Base-by-base conservation (phyloP, 2,329 filamentous ascomycete species). In the Botrytis deweyae region DNA sequence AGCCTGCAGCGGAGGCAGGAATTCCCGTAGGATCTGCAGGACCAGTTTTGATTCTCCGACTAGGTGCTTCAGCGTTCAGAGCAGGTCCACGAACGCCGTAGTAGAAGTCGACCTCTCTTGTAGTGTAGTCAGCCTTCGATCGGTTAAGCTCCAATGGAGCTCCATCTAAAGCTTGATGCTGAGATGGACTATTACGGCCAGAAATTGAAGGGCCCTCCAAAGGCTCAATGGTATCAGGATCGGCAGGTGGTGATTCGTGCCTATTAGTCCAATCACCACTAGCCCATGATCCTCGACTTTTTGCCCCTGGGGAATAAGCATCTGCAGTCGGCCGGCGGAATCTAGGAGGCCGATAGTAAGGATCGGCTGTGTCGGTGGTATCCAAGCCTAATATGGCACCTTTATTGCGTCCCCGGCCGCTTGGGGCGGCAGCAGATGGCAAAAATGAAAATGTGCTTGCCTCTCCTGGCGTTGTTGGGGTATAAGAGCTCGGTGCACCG, bases 71-170 rank as follows among this genome's bases (percentile, higher is more conserved):
- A 1, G 94, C 92, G 78, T 92, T 95, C 20, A 98, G 84, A 1
- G 95, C 94, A 33, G 94, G 93, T 0, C 96, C 96, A 49, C 96
- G 90, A 29, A 97, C 92, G 16, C 94, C 93, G 79, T 99, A 98
- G 83, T 98, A 98, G 79, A 97, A 97, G 82, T 99, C 96, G 0
- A 97, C 94, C 82, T 99, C 96, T 73, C 96, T 91, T 0, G 95
- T 96, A 2, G 95, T 92, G 80, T 98, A 98, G 80, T 99, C 95
- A 65, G 90, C 87, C 36, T 89, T 90, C 1, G 86, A 78, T 52
- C 79, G 76, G 46, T 76, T 75, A 12, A 77, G 74, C 29, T 81
- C 79, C 22, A 75, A 71, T 22, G 76, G 73, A 58, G 74, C 77
- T 12, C 76, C 77, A 61, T 81, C 79, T 22, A 78, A 55, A 9